phyloP scores from a whole-genome alignment of 73 alveolate species.

The Effrenium voratum region DNA sequence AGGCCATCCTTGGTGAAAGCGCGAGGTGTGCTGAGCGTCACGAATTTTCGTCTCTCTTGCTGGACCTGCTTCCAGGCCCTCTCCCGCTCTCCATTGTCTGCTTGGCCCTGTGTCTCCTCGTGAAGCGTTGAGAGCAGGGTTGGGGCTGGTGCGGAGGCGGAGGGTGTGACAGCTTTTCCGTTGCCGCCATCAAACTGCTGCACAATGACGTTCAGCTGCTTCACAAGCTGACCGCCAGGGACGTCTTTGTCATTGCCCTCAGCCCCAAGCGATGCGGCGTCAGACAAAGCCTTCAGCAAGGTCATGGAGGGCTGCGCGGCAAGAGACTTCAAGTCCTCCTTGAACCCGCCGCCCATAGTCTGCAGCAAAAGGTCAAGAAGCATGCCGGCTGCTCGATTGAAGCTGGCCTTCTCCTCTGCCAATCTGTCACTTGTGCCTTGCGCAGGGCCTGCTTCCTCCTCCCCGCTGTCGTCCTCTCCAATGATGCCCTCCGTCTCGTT shows the following conservation, averaged over 20 bases:
- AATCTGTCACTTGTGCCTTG: background rate
- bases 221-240: background rate
- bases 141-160: conserved; percentile 42
- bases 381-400: conserved; percentile 50
- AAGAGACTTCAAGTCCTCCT: background rate
- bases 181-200: conserved; percentile 25
- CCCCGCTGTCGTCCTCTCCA: background rate
- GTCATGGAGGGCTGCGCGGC: background rate
- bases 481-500: background rate
- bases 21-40: background rate
- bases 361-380: conserved; percentile 17
- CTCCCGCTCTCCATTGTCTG: background rate
- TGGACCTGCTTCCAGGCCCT: conserved; percentile 32
- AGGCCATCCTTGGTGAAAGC: background rate
- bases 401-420: background rate
- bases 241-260: background rate
- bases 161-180: background rate
- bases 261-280: background rate
- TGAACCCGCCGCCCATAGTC: background rate
- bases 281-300: background rate
- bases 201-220: background rate
- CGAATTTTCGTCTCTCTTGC: background rate
- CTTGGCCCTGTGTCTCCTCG: background rate
- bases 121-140: background rate
- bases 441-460: background rate